Evolutionary conservation across 352 stramenopile genomes (phyloP), one percentile per base, ranked within the genome.

Genomic region (Phytophthora podocarpi): DNA sequence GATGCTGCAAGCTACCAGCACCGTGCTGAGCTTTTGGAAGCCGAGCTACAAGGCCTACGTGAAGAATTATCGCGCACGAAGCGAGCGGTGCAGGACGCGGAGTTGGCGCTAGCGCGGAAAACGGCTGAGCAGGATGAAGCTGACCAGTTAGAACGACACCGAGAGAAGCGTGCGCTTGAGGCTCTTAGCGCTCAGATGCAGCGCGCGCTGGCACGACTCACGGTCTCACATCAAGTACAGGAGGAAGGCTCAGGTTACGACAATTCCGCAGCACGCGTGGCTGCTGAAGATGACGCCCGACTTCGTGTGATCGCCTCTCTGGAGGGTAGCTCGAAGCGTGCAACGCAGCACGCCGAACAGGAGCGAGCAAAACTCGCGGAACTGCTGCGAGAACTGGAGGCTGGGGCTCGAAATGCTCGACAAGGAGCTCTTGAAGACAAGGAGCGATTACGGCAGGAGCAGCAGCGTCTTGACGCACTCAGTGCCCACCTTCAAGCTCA

Each of bases 391-490:
- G 74, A 60, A 1, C 60, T 94, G 1, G 85, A 92, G 62, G 54
- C 66, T 12, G 82, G 73, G 5, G 64, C 89, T 27, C 76, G 83
- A 0, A 62, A 76, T 27, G 67, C 61, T 20, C 76, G 81, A 5
- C 80, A 90, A 40, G 81, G 86, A 47, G 69, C 86, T 23, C 46
- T 89, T 10, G 85, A 92, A 20, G 82, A 94, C 41, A 87, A 89
- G 39, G 83, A 94, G 65, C 78, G 85, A 3, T 40, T 94, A 31
- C 69, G 81, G 8, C 70, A 84, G 18, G 83, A 94, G 40, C 85
- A 94, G 53, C 43, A 77, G n/a, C 82, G 85, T 0, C 31, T 94
- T 4, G 76, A 82, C 32, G 74, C 74, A 11, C 58, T 91, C 0
- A 77, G 81, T 21, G 47, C 74, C 5, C 82, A 94, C 28, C 88